Conservation (phyloP, 2,329 filamentous ascomycete species). For the Exophiala spinifera region DNA sequence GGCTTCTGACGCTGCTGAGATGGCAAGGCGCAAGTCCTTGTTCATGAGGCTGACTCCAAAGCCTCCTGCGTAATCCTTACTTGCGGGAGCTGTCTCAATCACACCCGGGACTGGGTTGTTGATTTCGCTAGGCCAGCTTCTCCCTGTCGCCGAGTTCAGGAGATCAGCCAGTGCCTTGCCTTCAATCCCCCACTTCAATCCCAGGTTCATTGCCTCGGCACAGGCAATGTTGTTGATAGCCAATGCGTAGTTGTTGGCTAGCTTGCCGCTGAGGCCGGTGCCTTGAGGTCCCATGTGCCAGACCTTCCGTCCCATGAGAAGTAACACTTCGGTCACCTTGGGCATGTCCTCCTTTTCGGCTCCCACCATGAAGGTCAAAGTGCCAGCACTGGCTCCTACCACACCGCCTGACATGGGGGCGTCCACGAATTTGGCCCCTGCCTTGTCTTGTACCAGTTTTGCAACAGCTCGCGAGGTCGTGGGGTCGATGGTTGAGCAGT, state of each 20-base stretch:
- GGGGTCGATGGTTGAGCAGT: constrained; percentile 95
- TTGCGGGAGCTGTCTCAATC: constrained; percentile 70
- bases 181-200: constrained; percentile 61
- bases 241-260: constrained; percentile 95
- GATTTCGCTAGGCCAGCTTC: constrained; percentile 91
- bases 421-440: constrained; percentile 70
- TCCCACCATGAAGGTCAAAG: constrained; percentile 94
- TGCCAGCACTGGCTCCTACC: constrained; percentile 81
- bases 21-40: constrained; percentile 72
- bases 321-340: constrained; percentile 65
- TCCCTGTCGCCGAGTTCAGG: constrained; percentile 91
- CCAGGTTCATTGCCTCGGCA: constrained; percentile 65
- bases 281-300: constrained; percentile 83
- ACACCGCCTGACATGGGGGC: constrained; percentile 97
- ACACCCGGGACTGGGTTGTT: constrained; percentile 94
- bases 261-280: constrained; percentile 82
- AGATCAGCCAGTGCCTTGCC: constrained; percentile 71
- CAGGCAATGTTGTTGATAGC: constrained; percentile 85
- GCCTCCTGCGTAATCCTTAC: constrained; percentile 71
- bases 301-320: constrained; percentile 80
- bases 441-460: constrained; percentile 57
- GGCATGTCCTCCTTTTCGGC: constrained; percentile 59
- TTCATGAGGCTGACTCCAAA: constrained; percentile 77
- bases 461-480: constrained; percentile 77
- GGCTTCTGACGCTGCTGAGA: constrained; percentile 67